Evolutionary conservation across 768 basidiomycete species (phyloP), one percentile per base, ranked within the genome.

Genomic region (Amanita rimosa): DNA sequence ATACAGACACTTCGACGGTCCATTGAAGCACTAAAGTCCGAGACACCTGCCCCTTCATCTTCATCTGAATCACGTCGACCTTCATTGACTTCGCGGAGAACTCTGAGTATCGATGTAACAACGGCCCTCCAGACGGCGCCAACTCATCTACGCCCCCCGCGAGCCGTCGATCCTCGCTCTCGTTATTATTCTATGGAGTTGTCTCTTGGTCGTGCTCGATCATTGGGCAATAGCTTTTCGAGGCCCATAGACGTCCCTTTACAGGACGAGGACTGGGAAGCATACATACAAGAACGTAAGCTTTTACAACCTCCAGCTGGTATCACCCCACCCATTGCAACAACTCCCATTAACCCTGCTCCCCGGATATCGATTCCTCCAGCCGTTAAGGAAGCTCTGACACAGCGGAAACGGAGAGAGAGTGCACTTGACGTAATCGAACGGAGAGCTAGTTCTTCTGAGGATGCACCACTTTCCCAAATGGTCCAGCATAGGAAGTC

Each of bases 271-370:
- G 82, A 86, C 54, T 96, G 92, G 92, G 85, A 94, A 53, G 65
- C 75, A 38, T 95, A 96, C 62, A 74, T 92, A 43, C 80, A 79
- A 39, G 88, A 94, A 44, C 78, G 92, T 48, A 89, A 85, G 59
- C 71, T 96, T 13, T 64, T 93, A 52, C 85, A 88, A 57, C 89
- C 90, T 37, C 88, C 89, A 8, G 74, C 81, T 16, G 87, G 89
- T 6, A 74, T 88, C 38, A 78, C 87, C 13, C 72, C 80, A n/a
- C 87, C 89, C 1, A 90, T 92, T 57, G 66, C 72, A 5, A 79
- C 83, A n/a, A 75, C 76, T 6, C 69, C 75, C 22, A 46, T 63
- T 24, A 55, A 67, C 39, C 58, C 66, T 46, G 52, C 69, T 29
- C 65, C 70, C 24, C 71, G 78, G 44, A 64, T 74, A 24, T 70